Evolutionary conservation across 257 asterid species (phyloP).

Genomic region (Primulina tabacum): DNA sequence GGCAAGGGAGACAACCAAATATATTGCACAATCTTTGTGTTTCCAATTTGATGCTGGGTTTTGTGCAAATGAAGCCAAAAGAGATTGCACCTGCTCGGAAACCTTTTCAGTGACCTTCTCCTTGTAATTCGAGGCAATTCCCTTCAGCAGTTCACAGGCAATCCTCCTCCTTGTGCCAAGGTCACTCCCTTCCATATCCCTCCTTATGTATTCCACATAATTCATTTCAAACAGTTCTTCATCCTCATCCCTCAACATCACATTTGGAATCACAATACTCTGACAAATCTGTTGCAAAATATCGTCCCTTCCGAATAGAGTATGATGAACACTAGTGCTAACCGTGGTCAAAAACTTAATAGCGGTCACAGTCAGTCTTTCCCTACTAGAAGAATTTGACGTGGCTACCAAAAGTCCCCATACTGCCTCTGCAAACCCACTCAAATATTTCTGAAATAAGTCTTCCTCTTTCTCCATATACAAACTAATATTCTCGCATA

Average conservation of each 20-base stretch:
- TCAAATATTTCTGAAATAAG: conserved; percentile 56
- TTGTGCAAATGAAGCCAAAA: conserved; percentile 60
- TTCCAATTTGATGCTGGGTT: conserved; percentile 86
- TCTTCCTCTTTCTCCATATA: conserved; percentile 88
- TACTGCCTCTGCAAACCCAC: conserved; percentile 80
- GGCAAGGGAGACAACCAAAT: conserved; percentile 88
- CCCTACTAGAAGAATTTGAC: conserved; percentile 62
- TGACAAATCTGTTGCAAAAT: conserved; percentile 74
- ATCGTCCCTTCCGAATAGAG: conserved; percentile 69
- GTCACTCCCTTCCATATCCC: conserved; percentile 99
- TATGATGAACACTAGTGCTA: conserved; percentile 75
- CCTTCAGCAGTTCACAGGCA: conserved; percentile 96
- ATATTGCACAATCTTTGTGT: conserved; percentile 90
- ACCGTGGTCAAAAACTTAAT: conserved; percentile 80
- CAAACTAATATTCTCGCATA: conserved; percentile 84
- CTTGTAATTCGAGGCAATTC: conserved; percentile 74
- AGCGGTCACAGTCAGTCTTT: conserved; percentile 82
- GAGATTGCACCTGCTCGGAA: conserved; percentile 61
- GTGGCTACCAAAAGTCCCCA: conserved; percentile 77
- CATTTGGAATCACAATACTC: conserved; percentile 88
- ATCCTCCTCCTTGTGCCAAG: conserved; percentile 94
- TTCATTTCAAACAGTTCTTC: conserved; percentile 95
- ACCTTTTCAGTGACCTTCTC: conserved; percentile 74
- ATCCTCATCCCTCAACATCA: conserved; percentile 93
- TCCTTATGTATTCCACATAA: conserved; percentile 77